A percentile compares a stretch with the other conserved stretches of the same genome.
These are phyloP conservation scores for Geranium brycei DNA, from an alignment of 345 rosid genomes.

Conservation along the genomic window DNA sequence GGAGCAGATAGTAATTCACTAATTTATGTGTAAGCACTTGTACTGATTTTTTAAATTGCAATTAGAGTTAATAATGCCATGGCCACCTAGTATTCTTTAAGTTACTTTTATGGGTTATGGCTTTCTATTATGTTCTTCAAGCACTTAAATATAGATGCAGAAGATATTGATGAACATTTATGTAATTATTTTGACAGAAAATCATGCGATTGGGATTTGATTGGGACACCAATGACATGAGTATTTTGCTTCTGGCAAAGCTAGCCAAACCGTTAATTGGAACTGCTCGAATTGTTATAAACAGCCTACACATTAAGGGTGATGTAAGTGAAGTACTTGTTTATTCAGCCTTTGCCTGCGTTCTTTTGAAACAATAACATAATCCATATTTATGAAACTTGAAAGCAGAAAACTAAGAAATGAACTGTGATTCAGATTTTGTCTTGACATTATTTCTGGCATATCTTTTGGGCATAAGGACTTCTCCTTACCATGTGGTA, in stretches of 20 bases:
- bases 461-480: no score
- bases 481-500: no score
- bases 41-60: neutral
- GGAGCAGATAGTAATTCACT: neutral
- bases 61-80: neutral
- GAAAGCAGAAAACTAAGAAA: no score
- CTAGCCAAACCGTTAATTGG: conserved; percentile 75
- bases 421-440: no score
- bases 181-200: conserved; percentile 31
- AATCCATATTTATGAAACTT: neutral
- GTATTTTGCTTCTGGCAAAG: conserved; percentile 77
- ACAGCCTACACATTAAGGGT: conserved; percentile 88
- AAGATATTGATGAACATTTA: neutral
- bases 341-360: neutral
- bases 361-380: neutral
- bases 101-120: neutral
- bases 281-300: conserved; percentile 75
- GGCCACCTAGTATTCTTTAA: neutral
- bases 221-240: conserved; percentile 78
- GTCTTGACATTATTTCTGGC: no score
- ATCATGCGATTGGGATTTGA: conserved; percentile 65
- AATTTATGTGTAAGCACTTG: neutral
- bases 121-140: neutral
- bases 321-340: conserved; percentile 46
- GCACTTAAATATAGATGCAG: conserved; percentile 7